Evolutionary conservation across 306 rosid genomes (phyloP).

Genomic region (Fagus crenata): DNA sequence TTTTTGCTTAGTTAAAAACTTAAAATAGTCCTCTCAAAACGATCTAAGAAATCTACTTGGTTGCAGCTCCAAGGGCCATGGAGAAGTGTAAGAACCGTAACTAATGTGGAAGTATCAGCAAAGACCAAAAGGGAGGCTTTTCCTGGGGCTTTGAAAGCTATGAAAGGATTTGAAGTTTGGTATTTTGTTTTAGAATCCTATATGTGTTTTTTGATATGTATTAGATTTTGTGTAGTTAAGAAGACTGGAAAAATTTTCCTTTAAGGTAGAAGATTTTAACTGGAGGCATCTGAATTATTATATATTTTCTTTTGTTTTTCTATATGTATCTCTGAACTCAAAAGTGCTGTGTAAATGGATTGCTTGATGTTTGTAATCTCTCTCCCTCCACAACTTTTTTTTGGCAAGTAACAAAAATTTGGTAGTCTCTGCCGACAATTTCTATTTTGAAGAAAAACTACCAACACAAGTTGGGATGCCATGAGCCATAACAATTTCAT

Average conservation of each 20-base stretch:
- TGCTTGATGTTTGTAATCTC: slow-evolving; percentile 38
- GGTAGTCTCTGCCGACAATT: no score
- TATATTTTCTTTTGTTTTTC: slow-evolving; percentile 39
- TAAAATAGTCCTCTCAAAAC: slow-evolving; percentile 4
- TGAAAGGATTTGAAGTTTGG: slow-evolving; percentile 29
- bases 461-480: no score
- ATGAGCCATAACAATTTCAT: no score
- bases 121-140: slow-evolving; percentile 26
- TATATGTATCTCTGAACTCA: slow-evolving; percentile 39
- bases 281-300: slow-evolving; percentile 43
- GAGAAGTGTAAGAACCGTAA: slow-evolving; percentile 76
- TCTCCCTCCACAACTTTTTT: neutral
- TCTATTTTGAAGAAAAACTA: no score
- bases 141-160: slow-evolving; percentile 38
- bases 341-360: slow-evolving; percentile 49
- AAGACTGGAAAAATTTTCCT: slow-evolving; percentile 39
- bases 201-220: slow-evolving; percentile 39
- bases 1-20: slow-evolving; percentile 9
- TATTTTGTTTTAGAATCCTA: slow-evolving; percentile 36
- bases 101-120: slow-evolving; percentile 36
- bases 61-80: slow-evolving; percentile 87
- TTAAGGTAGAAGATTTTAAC: slow-evolving; percentile 40
- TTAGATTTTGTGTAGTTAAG: slow-evolving; percentile 45
- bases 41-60: slow-evolving; percentile 17
- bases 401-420: no score